Base-by-base conservation (phyloP, 1,139 yeast genomes). In the Hemisphaericaspora lyxosophila region DNA sequence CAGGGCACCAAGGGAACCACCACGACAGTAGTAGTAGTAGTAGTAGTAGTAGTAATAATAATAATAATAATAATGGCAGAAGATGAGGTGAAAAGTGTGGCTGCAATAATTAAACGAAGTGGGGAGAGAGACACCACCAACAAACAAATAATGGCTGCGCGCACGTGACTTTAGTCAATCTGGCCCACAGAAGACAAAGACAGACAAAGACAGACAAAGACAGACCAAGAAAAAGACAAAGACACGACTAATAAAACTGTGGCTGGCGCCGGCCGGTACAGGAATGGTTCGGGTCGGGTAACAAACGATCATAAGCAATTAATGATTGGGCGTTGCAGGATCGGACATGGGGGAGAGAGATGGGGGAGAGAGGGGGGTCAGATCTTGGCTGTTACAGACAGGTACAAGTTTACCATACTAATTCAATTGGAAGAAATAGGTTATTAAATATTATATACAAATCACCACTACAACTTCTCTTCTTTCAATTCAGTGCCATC, bases 401-500 rank as follows among this genome's bases (percentile, higher is more conserved):
- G n/a, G n/a, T n/a, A n/a, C n/a, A n/a, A n/a, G n/a, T n/a, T n/a
- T n/a, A n/a, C n/a, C n/a, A n/a, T n/a, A n/a, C n/a, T n/a, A n/a
- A n/a, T n/a, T n/a, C n/a, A n/a, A n/a, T n/a, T n/a, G n/a, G n/a
- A n/a, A n/a, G n/a, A n/a, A n/a, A n/a, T n/a, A n/a, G n/a, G n/a
- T n/a, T n/a, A n/a, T n/a, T n/a, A n/a, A n/a, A n/a, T n/a, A n/a
- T n/a, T n/a, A n/a, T n/a, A n/a, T n/a, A n/a, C n/a, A n/a, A n/a
- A n/a, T n/a, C n/a, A n/a, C n/a, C 25, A 35, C 40, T 43, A 58
- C 35, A 60, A 53, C 38, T 57, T 60, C 44, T 75, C 80, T 44
- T 73, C 78, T 39, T 55, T 50, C 56, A 62, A 44, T 51, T 70
- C 57, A 51, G 72, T 47, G 58, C 81, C 55, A 41, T 75, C 78